Conservation (phyloP, 148 eudicot species). For the Agrostemma githago region DNA sequence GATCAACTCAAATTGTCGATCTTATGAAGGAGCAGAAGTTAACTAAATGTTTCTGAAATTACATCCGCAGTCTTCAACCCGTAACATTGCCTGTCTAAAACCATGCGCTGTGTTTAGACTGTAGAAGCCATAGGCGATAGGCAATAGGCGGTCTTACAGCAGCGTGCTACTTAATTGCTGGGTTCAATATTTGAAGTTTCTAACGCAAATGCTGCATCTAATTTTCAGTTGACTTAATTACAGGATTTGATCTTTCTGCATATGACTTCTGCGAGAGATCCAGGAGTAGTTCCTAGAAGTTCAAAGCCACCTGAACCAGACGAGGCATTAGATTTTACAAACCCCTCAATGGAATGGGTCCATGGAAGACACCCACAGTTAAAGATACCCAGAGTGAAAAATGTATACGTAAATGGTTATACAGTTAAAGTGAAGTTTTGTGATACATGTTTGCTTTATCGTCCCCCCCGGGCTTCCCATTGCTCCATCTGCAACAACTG, state of each 20-base stretch:
- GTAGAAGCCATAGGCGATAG: too few species aligned
- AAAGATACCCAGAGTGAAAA: constrained; percentile 65
- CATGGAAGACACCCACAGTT: constrained; percentile 65
- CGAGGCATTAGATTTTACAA: constrained; percentile 42
- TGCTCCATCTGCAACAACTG: constrained; percentile 99
- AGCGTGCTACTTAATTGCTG: too few species aligned
- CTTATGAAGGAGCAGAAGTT: too few species aligned
- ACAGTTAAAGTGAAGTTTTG: constrained; percentile 82
- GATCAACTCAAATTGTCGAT: too few species aligned
- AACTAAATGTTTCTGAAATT: too few species aligned
- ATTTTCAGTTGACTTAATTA: constrained; percentile 21
- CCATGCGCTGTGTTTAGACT: too few species aligned
- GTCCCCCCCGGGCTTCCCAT: constrained; percentile 96
- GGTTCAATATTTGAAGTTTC: background rate
- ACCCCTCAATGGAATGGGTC: constrained; percentile 95
- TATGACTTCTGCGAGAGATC: constrained; percentile 89
- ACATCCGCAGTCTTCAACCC: too few species aligned
- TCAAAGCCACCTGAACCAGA: constrained; percentile 66
- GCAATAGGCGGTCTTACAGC: too few species aligned
- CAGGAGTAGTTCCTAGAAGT: constrained; percentile 83
- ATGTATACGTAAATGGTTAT: constrained; percentile 67
- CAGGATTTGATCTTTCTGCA: constrained; percentile 79
- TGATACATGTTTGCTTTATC: constrained; percentile 86
- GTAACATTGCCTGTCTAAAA: too few species aligned
- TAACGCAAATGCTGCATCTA: constrained; percentile 6